Percentiles rank a stretch among this genome's conserved stretches.
Conservation (phyloP, 495 filamentous ascomycete species). For the Aspergillus mulundensis region DNA sequence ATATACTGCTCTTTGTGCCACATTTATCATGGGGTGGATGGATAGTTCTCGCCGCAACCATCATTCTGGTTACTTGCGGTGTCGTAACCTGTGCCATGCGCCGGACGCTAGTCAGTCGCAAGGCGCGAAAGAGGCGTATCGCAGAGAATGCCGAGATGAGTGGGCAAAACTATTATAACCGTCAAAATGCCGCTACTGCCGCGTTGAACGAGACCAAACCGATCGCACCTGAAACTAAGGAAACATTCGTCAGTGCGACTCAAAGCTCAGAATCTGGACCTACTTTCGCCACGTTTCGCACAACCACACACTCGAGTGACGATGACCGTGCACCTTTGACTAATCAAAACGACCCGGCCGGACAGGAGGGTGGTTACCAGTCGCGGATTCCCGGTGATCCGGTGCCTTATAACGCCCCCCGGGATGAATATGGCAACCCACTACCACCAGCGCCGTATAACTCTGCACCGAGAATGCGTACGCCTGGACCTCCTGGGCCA, state of each 20-base stretch:
- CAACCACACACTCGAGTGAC: slow-evolving; percentile 55
- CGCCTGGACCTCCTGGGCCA: slow-evolving; percentile 21
- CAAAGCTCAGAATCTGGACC: slow-evolving; percentile 55
- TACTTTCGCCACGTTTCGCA: slow-evolving; percentile 75
- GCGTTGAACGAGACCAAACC: slow-evolving; percentile 35
- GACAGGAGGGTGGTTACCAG: slow-evolving; percentile 22
- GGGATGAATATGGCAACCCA: slow-evolving; percentile 69
- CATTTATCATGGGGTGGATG: slow-evolving; percentile 93
- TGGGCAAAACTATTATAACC: slow-evolving; percentile 83
- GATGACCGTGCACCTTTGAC: slow-evolving; percentile 88
- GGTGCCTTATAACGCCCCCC: slow-evolving; percentile 37
- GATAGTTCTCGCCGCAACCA: slow-evolving; percentile 86
- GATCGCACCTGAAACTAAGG: slow-evolving; percentile 46
- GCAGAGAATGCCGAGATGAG: slow-evolving; percentile 94
- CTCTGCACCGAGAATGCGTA: slow-evolving; percentile 34
- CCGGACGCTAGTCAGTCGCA: slow-evolving; percentile 84
- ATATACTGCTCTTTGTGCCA: slow-evolving; percentile 93
- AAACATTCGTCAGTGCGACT: slow-evolving; percentile 48
- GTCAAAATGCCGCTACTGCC: slow-evolving; percentile 53
- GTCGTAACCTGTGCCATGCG: slow-evolving; percentile 97
- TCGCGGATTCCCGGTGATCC: slow-evolving; percentile 20
- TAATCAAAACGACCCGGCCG: slow-evolving; percentile 35
- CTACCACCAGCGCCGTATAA: slow-evolving; percentile 44
- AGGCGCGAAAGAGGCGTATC: slow-evolving; percentile 87
- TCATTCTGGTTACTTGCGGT: slow-evolving; percentile 76